These are phyloP conservation scores for Aspergillus incahuasiensis DNA, from an alignment of 495 filamentous ascomycete species.

Conservation along the genomic window DNA sequence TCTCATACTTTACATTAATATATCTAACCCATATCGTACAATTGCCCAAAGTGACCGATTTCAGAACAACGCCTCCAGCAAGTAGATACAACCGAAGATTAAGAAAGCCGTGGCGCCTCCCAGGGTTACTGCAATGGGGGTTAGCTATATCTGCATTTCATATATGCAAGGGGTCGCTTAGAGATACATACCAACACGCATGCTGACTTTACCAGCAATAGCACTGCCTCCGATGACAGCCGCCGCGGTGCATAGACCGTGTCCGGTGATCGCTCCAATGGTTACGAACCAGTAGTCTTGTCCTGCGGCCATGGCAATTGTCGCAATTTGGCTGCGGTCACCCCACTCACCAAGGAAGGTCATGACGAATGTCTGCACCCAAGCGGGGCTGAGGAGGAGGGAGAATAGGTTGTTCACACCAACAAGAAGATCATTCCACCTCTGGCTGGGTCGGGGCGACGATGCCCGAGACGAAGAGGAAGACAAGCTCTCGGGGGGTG, in stretches of 20 bases:
- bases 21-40: background rate
- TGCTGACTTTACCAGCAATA: slow-evolving; percentile 88
- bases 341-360: slow-evolving; percentile 99
- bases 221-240: slow-evolving; percentile 93
- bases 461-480: slow-evolving; percentile 55
- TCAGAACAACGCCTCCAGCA: slow-evolving; percentile 71
- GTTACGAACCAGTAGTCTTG: slow-evolving; percentile 99
- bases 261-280: slow-evolving; percentile 79
- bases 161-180: background rate
- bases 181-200: slow-evolving; percentile 83
- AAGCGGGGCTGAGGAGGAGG: slow-evolving; percentile 84
- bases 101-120: slow-evolving; percentile 92
- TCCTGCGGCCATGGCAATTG: slow-evolving; percentile 97
- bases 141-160: slow-evolving; percentile 18
- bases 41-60: background rate
- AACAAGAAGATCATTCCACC: slow-evolving; percentile 37
- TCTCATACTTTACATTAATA: slow-evolving; percentile 13
- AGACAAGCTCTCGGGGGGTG: slow-evolving; percentile 49
- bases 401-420: slow-evolving; percentile 85
- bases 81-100: slow-evolving; percentile 84
- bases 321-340: slow-evolving; percentile 95
- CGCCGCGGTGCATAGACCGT: slow-evolving; percentile 82
- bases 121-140: slow-evolving; percentile 65
- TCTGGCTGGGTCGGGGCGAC: slow-evolving; percentile 44
- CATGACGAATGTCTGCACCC: slow-evolving; percentile 99